Evolutionary conservation across 345 rosid species (phyloP), one percentile per base, ranked within the genome.

Genomic region (Erodium maritimum): DNA sequence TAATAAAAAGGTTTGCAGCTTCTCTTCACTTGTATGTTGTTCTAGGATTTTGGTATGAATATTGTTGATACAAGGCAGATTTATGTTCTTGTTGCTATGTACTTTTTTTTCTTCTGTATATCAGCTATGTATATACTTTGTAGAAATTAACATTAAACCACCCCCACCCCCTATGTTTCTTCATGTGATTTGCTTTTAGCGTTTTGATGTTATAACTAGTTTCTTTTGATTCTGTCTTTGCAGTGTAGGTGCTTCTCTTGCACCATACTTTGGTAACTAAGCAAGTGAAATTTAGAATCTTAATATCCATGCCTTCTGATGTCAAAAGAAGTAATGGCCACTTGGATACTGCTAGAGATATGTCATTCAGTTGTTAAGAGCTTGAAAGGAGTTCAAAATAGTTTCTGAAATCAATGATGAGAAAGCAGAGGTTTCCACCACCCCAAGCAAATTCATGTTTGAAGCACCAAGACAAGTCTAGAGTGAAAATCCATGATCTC

Each of bases 401-500:
- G 54, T 74, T 59, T 54, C 66, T 61, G n/a, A 60, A 58, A 54
- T 70, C 74, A 42, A 78, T 59, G 65, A 57, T 56, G 23, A 71
- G 58, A 66, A 78, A 74, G 70, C 84, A 83, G 63, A 67, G 70
- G 57, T 54, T 22, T 50, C 62, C 23, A 1, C 61, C 62, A 8
- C 57, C 54, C 24, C 71, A 64, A 19, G 77, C 66, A 65, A 60
- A 25, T 45, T 66, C 34, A 55, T 64, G 54, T 21, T 53, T 60
- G 23, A 77, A 68, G 69, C 68, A 63, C 60, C 73, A 55, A 56
- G 85, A 54, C 10, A 74, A 68, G 70, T 66, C 65, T 17, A 74
- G 64, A 50, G 76, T 50, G 17, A 78, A 75, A 56, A 34, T 58
- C 17, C 24, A 29, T 21, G 34, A 52, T 67, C 56, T 29, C 17